Evolutionary conservation across 352 stramenopile genomes (phyloP), one percentile per base, ranked within the genome.

Genomic region (Pythium insidiosum): DNA sequence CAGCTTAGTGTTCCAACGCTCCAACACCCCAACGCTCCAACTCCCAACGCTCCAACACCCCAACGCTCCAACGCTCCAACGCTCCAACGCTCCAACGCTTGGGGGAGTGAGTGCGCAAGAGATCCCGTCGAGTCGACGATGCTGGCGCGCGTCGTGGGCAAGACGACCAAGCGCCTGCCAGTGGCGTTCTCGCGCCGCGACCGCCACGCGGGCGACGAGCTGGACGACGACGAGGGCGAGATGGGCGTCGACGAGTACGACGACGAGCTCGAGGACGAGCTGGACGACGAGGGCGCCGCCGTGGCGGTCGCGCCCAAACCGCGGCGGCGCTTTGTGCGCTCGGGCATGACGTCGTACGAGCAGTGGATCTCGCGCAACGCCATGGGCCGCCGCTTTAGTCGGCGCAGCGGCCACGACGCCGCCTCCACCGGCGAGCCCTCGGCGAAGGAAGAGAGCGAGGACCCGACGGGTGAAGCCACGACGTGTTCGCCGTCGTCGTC

Each of bases 301-400:
- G n/a, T n/a, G n/a, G n/a, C n/a, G n/a, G n/a, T n/a, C n/a, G n/a
- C n/a, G n/a, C n/a, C n/a, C n/a, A 12, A 36, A 20, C 26, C 28
- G 9, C 48, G 54, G 21, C 38, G 50, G 41, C 56, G 56, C 28
- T 64, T 64, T 50, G 50, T 60, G 16, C 49, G 50, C 7, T 56
- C 50, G 9, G 56, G 56, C 1, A 45, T 64, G 30, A 60, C 56
- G 7, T 50, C 50, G 15, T 64, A 64, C 19, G 56, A 64, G 42
- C 49, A 56, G 26, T 51, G 39, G 38, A 64, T 64, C 37, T 64
- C 50, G 26, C 50, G 51, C 45, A 64, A 59, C 29, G 49, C 54
- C 22, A 44, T 53, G 29, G 54, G 38, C 2, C 37, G 54, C 6
- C 54, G 54, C 38, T 58, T 63, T n/a, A 54, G 36, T 26, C 54